phyloP scores from a whole-genome alignment of 78 protist species.

The Capsaspora owczarzaki region DNA sequence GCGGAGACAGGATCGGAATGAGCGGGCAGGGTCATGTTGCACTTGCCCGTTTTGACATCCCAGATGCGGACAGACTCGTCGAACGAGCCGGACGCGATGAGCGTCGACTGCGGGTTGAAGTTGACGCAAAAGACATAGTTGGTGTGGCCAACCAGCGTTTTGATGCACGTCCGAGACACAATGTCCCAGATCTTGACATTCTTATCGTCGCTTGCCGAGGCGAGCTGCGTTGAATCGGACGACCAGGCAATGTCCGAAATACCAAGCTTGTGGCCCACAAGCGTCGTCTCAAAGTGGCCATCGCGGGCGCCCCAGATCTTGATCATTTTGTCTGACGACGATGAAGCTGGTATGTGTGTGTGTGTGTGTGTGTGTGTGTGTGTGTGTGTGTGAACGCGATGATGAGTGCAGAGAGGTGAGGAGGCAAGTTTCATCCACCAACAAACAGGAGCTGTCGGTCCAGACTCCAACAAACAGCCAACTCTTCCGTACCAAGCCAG shows the following conservation, averaged over 20 bases:
- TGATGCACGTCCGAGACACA: constrained; percentile 14
- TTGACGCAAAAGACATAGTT: constrained; percentile 68
- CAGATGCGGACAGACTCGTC: constrained; percentile 75
- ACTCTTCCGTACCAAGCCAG: constrained; percentile 28
- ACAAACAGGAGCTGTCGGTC: constrained; percentile 1
- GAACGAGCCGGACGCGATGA: constrained; percentile 79
- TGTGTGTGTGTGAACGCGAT: too few species aligned
- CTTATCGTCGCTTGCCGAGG: constrained; percentile 47
- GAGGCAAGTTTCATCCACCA: too few species aligned
- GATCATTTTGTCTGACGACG: constrained; percentile 57
- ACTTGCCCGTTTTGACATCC: constrained; percentile 45
- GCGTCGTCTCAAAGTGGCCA: constrained; percentile 11
- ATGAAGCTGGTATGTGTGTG: background rate
- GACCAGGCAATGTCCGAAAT: too few species aligned
- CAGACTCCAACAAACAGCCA: background rate
- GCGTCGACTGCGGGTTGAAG: constrained; percentile 73
- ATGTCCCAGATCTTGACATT: background rate
- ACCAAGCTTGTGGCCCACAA: constrained; percentile 61
- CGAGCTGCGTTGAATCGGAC: too few species aligned
- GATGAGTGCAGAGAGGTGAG: too few species aligned
- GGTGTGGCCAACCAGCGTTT: constrained; percentile 69
- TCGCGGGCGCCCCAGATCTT: constrained; percentile 47
- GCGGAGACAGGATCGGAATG: constrained; percentile 86
- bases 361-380: constrained; percentile 17
- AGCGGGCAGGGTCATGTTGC: constrained; percentile 58